Conservation (phyloP, 1,139 yeast species). For the Kodamaea sp. region DNA sequence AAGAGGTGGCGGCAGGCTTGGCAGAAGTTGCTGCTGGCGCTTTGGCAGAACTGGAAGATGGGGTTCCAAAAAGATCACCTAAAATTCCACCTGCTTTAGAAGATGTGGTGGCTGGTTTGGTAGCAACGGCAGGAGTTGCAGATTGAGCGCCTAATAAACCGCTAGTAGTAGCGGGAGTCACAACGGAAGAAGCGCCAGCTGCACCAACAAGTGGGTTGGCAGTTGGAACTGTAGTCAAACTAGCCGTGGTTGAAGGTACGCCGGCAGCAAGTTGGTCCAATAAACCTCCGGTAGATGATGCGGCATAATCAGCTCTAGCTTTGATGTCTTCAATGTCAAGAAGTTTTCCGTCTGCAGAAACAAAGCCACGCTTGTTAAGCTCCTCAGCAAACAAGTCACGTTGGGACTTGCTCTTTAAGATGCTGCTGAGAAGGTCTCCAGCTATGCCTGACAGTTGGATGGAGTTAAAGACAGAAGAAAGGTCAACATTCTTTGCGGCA, state of each 20-base stretch:
- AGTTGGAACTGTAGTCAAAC: conserved; percentile 3
- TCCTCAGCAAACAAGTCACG: conserved; percentile 8
- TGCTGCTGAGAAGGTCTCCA: conserved; percentile 22
- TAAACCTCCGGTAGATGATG: conserved; percentile 1
- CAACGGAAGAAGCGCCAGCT: conserved; percentile 12
- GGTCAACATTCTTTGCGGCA: conserved; percentile 22
- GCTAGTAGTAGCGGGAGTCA: conserved; percentile 6
- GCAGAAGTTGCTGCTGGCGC: no score
- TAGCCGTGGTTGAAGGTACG: conserved; percentile 3
- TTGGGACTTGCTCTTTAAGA: conserved; percentile 7
- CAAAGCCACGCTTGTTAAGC: conserved; percentile 3
- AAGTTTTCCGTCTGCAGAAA: conserved; percentile 11
- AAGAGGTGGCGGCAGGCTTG: conserved; percentile 10
- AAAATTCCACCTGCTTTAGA: conserved; percentile 16
- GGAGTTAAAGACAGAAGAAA: conserved; percentile 21
- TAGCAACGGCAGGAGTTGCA: conserved; percentile 9
- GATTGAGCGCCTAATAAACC: conserved; percentile 14
- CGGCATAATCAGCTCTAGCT: conserved; percentile 6
- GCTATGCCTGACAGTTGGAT: conserved; percentile 22
- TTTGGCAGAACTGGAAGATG: conserved; percentile 5
- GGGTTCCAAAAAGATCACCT: conserved; percentile 13
- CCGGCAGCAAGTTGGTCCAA: conserved; percentile 3
- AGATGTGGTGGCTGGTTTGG: conserved; percentile 8
- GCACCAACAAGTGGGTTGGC: conserved; percentile 7
- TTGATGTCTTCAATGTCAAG: conserved; percentile 12